phyloP scores from a whole-genome alignment of 495 filamentous ascomycete genomes.

The Neurospora africana region DNA sequence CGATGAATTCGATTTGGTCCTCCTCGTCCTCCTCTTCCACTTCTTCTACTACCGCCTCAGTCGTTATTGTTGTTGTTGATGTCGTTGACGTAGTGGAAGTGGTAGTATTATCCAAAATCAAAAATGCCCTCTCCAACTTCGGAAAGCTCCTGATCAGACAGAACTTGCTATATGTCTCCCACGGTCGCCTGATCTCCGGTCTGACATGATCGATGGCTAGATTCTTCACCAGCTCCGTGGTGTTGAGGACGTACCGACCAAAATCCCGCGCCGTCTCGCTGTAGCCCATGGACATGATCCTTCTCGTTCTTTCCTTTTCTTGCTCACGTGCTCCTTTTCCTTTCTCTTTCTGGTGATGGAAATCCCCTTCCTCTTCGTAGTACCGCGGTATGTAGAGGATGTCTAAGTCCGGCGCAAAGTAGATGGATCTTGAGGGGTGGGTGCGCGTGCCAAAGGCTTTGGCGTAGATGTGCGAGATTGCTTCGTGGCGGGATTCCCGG shows the following conservation, averaged over 20 bases:
- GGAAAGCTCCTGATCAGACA: constrained; percentile 34
- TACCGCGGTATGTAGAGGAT: constrained; percentile 39
- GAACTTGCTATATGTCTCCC: constrained; percentile 45
- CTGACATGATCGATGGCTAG: constrained; percentile 41
- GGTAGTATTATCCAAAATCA: constrained; percentile 20
- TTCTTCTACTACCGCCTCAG: constrained; percentile 4
- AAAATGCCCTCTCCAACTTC: constrained; percentile 26
- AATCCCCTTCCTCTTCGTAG: constrained; percentile 7
- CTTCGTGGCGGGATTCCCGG: constrained; percentile 36
- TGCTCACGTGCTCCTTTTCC: too few relatives aligned
- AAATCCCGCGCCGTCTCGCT: constrained; percentile 35
- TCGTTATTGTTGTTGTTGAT: neutral
- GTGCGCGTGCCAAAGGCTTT: constrained; percentile 30
- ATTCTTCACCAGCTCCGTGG: constrained; percentile 17
- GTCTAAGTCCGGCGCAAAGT: constrained; percentile 36
- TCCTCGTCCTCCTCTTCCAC: neutral
- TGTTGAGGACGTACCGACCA: constrained; percentile 15
- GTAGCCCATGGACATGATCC: constrained; percentile 30
- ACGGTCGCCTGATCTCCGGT: constrained; percentile 35
- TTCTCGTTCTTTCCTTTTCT: neutral
- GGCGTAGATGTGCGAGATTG: constrained; percentile 25
- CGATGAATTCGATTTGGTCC: constrained; percentile 25
- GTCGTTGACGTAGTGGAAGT: neutral
- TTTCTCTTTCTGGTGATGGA: neutral
- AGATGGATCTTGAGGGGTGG: constrained; percentile 21